These are phyloP conservation scores for Microdochium paspali DNA, from an alignment of 2,329 filamentous ascomycete genomes.

Conservation along the genomic window DNA sequence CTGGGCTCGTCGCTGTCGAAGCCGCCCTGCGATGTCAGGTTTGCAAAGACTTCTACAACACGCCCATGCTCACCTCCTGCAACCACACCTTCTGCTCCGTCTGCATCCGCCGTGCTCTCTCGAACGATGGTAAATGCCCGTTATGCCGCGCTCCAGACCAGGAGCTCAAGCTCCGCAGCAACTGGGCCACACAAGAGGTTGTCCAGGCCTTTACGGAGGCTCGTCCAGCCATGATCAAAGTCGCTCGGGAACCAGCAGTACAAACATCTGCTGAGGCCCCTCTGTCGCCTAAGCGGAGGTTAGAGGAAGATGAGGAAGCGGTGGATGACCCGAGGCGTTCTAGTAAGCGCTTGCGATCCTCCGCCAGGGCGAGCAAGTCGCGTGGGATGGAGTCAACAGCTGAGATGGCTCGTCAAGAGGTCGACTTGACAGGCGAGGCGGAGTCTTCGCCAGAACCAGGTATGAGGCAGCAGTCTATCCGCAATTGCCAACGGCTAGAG, in stretches of 20 bases:
- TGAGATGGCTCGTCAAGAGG: conserved; percentile 19
- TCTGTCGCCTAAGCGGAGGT: conserved; percentile 42
- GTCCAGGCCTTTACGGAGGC: conserved; percentile 68
- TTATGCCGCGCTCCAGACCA: conserved; percentile 72
- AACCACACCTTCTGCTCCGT: conserved; percentile 94
- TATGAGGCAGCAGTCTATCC: background rate
- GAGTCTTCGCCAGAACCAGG: conserved; percentile 7
- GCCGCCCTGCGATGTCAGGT: conserved; percentile 86
- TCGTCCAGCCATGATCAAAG: conserved; percentile 50
- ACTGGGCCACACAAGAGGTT: conserved; percentile 77
- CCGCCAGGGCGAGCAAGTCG: conserved; percentile 35
- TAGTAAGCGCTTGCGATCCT: conserved; percentile 43
- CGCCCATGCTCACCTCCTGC: conserved; percentile 91
- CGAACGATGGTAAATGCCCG: conserved; percentile 78
- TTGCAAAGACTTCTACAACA: conserved; percentile 95
- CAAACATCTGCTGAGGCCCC: conserved; percentile 5
- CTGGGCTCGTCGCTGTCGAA: conserved; percentile 62
- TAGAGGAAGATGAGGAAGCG: conserved; percentile 19
- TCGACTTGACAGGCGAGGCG: conserved; percentile 17
- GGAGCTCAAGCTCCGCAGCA: conserved; percentile 74
- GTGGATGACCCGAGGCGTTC: conserved; percentile 18
- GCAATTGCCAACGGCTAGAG: too few relatives aligned
- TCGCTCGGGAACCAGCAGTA: conserved; percentile 45
- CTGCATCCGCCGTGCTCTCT: conserved; percentile 82
- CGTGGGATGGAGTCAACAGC: conserved; percentile 26